Base-by-base conservation (phyloP, 345 rosid genomes). In the Mangifera indica region DNA sequence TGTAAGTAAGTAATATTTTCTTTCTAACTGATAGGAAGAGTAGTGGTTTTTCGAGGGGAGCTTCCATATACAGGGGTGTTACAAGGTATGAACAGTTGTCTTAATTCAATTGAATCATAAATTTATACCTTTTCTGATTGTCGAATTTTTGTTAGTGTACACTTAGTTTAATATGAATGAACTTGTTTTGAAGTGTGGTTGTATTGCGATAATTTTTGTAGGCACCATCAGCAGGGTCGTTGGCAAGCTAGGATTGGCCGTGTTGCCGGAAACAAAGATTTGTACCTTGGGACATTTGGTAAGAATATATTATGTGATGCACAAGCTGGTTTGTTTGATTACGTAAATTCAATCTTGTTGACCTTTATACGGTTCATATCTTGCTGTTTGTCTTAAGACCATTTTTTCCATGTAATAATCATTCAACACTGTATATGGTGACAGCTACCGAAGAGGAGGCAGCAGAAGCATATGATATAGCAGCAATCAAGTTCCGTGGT, bases 221-320 rank as follows among this genome's bases (percentile, higher is more conserved):
- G 98, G 86, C 99, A 95, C 80, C 99, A 95, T 78, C 97, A 95
- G 79, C 99, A 95, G 81, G 99, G 99, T 25, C 92, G 98, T 56
- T 94, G 98, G 98, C 98, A 94, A 78, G 98, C 98, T 48, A 90
- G 98, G 78, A 94, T 94, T 1, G 98, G 98, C 45, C 98, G 98
- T 29, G 98, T 94, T 6, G 98, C 98, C 0, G 98, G 98, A 21
- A 95, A 95, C 87, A 95, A 95, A 74, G 98, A 95, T 78, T 84
- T 95, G 10, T 95, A 95, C 69, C 93, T 94, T 0, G 99, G 99
- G 73, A 94, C 99, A 56, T 92, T 94, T 75, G 98, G 99, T 94
- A 77, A 72, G 74, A 71, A 64, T 10, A 32, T 60, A 17, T 8
- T 24, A 0, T 17, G 17, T 55, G 54, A 37, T 5, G 67, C 17